Evolutionary conservation across 345 rosid genomes (phyloP).

Genomic region (Camelina sativa): DNA sequence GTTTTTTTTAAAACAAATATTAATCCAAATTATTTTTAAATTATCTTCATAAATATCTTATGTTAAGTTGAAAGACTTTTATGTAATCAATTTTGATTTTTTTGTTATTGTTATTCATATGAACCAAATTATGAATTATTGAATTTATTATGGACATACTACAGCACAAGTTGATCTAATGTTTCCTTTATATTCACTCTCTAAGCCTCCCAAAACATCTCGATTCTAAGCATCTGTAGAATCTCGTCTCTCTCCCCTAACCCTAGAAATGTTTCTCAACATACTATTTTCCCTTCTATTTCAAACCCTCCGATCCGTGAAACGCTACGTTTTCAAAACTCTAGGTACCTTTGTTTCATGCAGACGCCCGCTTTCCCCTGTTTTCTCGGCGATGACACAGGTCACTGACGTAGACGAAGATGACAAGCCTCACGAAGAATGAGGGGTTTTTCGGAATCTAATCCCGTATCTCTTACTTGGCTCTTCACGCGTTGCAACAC

Average conservation of each 20-base stretch:
- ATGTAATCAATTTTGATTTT: too few species aligned
- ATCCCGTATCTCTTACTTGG: conserved; percentile 77
- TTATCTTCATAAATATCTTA: too few species aligned
- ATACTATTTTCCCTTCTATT: neutral
- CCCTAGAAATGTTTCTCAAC: too few species aligned
- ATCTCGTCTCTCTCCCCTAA: conserved; percentile 26
- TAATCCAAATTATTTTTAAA: neutral
- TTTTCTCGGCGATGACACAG: conserved; percentile 31
- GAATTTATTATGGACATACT: too few species aligned
- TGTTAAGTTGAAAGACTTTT: too few species aligned
- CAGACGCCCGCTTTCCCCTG: conserved; percentile 49
- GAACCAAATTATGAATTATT: too few species aligned
- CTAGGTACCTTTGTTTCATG: conserved; percentile 32
- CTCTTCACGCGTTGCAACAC: conserved; percentile 86
- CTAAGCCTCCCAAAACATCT: neutral
- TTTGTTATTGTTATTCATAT: too few species aligned
- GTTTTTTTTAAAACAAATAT: too few species aligned
- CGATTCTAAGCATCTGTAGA: conserved; percentile 9
- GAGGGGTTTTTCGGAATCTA: conserved; percentile 85
- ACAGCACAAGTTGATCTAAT: neutral
- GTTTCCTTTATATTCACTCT: neutral
- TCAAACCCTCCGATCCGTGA: neutral
- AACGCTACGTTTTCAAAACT: conserved; percentile 39
- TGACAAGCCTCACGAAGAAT: conserved; percentile 90
- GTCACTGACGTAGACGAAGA: conserved; percentile 41